phyloP scores from a whole-genome alignment of 257 asterid genomes.

The Solanum ossicruentum region DNA sequence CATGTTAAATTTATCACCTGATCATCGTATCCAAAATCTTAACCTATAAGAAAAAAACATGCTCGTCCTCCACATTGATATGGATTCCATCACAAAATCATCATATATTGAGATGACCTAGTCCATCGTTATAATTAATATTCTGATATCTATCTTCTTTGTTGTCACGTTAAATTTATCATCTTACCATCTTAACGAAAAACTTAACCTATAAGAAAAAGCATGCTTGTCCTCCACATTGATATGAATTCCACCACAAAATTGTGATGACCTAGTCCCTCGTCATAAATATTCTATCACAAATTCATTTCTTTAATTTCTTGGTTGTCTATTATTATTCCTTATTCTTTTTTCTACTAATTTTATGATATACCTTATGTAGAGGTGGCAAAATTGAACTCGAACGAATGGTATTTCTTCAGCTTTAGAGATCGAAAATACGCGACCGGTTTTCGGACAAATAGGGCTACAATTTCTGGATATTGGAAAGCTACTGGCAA shows the following conservation, averaged over 20 bases:
- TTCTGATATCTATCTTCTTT: neutral
- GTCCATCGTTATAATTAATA: neutral
- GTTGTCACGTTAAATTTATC: too few relatives aligned
- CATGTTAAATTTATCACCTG: neutral
- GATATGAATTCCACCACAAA: neutral
- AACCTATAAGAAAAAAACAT: neutral
- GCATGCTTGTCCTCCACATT: neutral
- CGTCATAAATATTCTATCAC: neutral
- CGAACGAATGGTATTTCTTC: slow-evolving; percentile 86
- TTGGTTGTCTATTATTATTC: neutral
- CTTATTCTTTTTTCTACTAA: neutral
- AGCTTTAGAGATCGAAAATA: slow-evolving; percentile 78
- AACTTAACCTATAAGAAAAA: neutral
- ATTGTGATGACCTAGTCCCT: neutral
- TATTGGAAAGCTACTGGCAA: slow-evolving; percentile 96
- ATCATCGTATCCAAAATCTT: neutral
- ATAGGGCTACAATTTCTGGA: slow-evolving; percentile 66
- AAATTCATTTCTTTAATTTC: neutral
- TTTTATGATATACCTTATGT: neutral
- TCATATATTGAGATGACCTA: neutral
- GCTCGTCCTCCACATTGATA: neutral
- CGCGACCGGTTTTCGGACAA: slow-evolving; percentile 58
- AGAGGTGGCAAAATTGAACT: slow-evolving; percentile 75
- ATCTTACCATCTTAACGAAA: neutral
- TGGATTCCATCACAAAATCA: neutral